Percentiles rank a stretch among this genome's conserved stretches.
phyloP scores from a whole-genome alignment of 78 protist species.

The Planoprotostelium fungivorum region DNA sequence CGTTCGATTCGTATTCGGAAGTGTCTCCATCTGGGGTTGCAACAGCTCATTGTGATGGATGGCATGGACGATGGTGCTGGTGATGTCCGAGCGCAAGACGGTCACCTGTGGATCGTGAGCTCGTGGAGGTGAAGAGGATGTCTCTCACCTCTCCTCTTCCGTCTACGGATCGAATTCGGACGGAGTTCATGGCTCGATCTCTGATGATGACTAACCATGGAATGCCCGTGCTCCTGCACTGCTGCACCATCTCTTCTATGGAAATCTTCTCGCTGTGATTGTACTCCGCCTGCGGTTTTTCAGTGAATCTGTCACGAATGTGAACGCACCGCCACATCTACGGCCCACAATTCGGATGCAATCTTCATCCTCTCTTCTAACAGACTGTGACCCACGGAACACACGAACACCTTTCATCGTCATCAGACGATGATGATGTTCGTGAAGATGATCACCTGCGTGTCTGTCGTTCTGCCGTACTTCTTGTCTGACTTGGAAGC shows the following conservation, averaged over 20 bases:
- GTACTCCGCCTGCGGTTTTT: not conserved
- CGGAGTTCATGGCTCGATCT: not conserved
- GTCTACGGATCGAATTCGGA: not conserved
- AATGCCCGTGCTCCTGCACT: not conserved
- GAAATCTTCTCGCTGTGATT: not conserved
- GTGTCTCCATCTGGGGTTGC: too few species aligned
- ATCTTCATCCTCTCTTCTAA: slow-evolving; percentile 46
- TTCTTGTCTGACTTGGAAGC: not conserved
- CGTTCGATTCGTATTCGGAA: too few species aligned
- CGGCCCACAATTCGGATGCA: slow-evolving; percentile 38
- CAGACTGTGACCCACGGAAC: slow-evolving; percentile 28
- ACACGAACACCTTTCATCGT: slow-evolving; percentile 25
- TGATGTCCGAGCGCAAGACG: not conserved
- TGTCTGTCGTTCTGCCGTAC: not conserved
- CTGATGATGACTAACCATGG: not conserved
- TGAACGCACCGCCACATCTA: slow-evolving; percentile 5
- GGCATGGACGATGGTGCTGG: not conserved
- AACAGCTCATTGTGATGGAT: not conserved
- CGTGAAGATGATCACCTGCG: not conserved
- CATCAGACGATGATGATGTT: not conserved
- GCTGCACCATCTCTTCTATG: not conserved
- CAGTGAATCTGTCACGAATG: not conserved
- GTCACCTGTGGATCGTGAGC: not conserved
- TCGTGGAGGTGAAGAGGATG: not conserved
- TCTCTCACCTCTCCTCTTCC: not conserved